These are phyloP conservation scores for Pseudocercospora cruenta DNA, from an alignment of 2,329 filamentous ascomycete genomes.

Conservation along the genomic window DNA sequence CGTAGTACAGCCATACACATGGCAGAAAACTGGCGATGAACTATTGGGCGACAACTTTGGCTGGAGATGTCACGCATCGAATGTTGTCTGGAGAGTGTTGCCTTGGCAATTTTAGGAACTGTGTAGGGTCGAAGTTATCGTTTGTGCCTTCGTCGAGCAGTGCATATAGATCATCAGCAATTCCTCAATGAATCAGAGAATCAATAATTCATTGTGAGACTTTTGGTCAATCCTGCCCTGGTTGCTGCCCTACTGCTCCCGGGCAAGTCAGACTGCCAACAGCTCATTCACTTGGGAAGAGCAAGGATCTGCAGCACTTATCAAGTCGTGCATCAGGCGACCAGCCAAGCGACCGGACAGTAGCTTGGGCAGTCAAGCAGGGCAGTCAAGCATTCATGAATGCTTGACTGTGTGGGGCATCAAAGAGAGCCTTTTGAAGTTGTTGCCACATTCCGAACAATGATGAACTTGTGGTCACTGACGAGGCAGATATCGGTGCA, in stretches of 20 bases:
- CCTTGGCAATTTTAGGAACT: neutral
- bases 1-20: neutral
- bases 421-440: neutral
- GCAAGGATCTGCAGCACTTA: neutral
- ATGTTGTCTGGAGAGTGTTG: neutral
- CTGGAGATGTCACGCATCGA: neutral
- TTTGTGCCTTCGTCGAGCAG: no score
- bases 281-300: neutral
- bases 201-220: neutral
- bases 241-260: neutral
- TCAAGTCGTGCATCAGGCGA: neutral
- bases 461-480: neutral
- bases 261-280: neutral
- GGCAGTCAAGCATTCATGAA: neutral
- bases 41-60: neutral
- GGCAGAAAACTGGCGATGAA: neutral
- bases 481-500: no score
- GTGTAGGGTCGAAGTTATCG: no score
- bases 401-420: neutral
- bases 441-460: neutral
- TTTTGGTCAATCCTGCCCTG: neutral
- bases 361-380: neutral
- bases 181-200: no score
- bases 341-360: neutral
- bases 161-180: neutral